Evolutionary conservation across 2,329 filamentous ascomycete genomes (phyloP), one percentile per base, ranked within the genome.

Genomic region (Claviceps quebecensis): DNA sequence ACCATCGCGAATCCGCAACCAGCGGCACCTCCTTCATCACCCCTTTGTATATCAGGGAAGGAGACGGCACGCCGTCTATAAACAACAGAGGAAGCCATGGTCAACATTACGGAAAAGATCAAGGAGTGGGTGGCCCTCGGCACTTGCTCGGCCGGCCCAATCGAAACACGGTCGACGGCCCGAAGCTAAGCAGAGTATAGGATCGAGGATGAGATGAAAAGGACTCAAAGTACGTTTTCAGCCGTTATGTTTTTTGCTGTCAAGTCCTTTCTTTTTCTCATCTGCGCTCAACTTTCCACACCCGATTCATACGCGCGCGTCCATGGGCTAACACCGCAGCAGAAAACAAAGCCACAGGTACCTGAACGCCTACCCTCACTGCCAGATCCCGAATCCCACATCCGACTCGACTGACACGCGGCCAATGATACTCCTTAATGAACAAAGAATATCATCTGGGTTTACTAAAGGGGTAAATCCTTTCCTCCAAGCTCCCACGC

Each of bases 291-390:
- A 11, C 9, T 3, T 34, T 11, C 29, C 29, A 34, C 29, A 23
- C 19, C 5, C 6, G 17, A 4, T n/a, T 26, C 3, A 23, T 16
- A 6, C 29, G 7, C 29, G 26, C 45, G n/a, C 9, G 17, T 36
- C 26, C 29, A 4, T 37, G 17, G 38, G 58, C 67, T 66, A 66
- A 65, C 57, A 55, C 45, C 40, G 43, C 54, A 55, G 55, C 62
- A 95, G 91, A 98, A 72, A 98, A 98, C 67, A 98, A 98, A 81
- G 91, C 91, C 54, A 98, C 93, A 68, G 89, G 91, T 96, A 81
- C 63, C 83, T 47, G 19, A 50, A 8, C 7, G 13, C 37, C 11
- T 4, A 19, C 17, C 36, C 16, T 29, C 19, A 16, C 4, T 11
- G n/a, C 29, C 29, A 34, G 29, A 34, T 34, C 14, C 22, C 9